phyloP scores from a whole-genome alignment of 1,284 basidiomycete species.

The Cystobasidiaceae sp. region DNA sequence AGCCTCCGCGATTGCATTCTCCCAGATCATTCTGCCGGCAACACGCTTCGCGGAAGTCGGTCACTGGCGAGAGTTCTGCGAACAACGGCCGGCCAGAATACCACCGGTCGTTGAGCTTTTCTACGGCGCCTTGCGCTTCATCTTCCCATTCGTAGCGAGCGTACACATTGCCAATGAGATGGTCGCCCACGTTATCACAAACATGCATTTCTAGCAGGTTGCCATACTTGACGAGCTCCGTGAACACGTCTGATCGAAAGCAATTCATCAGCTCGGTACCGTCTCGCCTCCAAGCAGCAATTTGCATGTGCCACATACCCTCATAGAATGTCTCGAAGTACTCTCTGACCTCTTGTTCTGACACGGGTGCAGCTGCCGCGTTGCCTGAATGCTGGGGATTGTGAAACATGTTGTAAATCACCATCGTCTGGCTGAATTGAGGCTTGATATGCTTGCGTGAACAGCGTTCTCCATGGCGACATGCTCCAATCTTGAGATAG shows the following conservation, averaged over 20 bases:
- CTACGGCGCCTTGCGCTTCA: slow-evolving; percentile 88
- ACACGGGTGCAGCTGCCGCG: slow-evolving; percentile 49
- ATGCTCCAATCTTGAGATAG: slow-evolving; percentile 73
- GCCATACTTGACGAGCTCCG: slow-evolving; percentile 87
- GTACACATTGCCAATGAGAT: slow-evolving; percentile 97
- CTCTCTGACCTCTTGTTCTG: slow-evolving; percentile 80
- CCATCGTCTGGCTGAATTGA: slow-evolving; percentile 92
- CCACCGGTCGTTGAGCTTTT: slow-evolving; percentile 92
- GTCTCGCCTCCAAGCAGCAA: background rate
- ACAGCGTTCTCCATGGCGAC: slow-evolving; percentile 91
- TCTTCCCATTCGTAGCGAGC: slow-evolving; percentile 98
- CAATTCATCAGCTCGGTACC: background rate
- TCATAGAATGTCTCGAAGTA: slow-evolving; percentile 97
- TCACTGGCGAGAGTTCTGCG: slow-evolving; percentile 96
- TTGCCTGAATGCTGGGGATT: slow-evolving; percentile 73
- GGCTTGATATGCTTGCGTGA: slow-evolving; percentile 97
- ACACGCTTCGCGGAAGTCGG: slow-evolving; percentile 97
- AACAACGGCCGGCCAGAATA: slow-evolving; percentile 96
- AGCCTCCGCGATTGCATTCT: slow-evolving; percentile 90
- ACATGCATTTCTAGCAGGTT: slow-evolving; percentile 94
- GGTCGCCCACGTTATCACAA: slow-evolving; percentile 98
- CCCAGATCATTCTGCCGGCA: slow-evolving; percentile 97
- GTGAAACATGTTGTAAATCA: slow-evolving; percentile 98
- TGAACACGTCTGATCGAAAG: slow-evolving; percentile 45
- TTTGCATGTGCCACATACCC: slow-evolving; percentile 62